Evolutionary conservation across 768 basidiomycete species (phyloP).

Genomic region (Russula olivacea): DNA sequence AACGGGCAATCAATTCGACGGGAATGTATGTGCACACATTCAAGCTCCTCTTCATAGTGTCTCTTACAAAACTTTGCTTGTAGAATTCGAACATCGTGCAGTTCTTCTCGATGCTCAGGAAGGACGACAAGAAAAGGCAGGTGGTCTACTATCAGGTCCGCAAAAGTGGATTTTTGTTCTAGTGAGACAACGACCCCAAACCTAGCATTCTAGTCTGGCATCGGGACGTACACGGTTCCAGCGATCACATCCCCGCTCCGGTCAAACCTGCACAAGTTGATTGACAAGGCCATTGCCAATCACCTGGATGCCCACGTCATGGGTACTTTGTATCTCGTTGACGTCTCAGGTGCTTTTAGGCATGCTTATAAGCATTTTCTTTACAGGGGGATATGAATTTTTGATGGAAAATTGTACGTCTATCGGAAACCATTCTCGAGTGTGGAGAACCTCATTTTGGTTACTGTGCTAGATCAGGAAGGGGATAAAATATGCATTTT

Average conservation of each 20-base stretch:
- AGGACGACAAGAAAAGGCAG: slow-evolving; percentile 54
- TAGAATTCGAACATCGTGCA: slow-evolving; percentile 72
- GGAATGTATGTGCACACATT: slow-evolving; percentile 42
- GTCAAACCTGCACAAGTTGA: slow-evolving; percentile 47
- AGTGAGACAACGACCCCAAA: background rate
- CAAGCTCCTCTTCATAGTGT: background rate
- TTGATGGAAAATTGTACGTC: slow-evolving; percentile 66
- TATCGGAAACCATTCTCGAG: background rate
- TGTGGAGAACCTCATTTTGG: slow-evolving; percentile 7
- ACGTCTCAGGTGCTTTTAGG: background rate
- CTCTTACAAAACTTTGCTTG: background rate
- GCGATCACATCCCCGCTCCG: slow-evolving; percentile 52
- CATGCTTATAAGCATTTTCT: background rate
- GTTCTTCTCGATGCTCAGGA: slow-evolving; percentile 63
- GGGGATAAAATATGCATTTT: slow-evolving; percentile 77
- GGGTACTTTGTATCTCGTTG: slow-evolving; percentile 36
- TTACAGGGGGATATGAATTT: slow-evolving; percentile 64
- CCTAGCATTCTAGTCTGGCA: slow-evolving; percentile 46
- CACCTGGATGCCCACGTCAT: slow-evolving; percentile 67
- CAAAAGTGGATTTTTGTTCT: background rate
- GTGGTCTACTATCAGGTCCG: slow-evolving; percentile 70
- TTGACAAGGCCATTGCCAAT: slow-evolving; percentile 57
- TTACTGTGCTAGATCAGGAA: slow-evolving; percentile 47
- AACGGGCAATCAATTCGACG: slow-evolving; percentile 58
- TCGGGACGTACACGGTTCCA: slow-evolving; percentile 64